phyloP scores from a whole-genome alignment of 345 rosid genomes.

The Ceriops decandra region DNA sequence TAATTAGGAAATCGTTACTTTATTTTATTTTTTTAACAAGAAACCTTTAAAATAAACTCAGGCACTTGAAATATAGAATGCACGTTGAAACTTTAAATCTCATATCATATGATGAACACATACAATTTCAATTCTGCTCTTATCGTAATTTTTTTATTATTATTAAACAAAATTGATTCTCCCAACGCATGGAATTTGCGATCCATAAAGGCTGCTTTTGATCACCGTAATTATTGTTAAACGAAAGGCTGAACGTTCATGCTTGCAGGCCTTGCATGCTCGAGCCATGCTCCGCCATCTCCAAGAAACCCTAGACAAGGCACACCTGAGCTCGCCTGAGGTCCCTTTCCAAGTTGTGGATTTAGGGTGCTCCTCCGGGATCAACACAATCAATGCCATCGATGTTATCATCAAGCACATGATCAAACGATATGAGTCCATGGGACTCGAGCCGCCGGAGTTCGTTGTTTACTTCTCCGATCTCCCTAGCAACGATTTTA shows the following conservation, averaged over 20 bases:
- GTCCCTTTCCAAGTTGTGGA: constrained; percentile 76
- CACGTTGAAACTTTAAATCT: no score
- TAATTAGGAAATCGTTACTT: no score
- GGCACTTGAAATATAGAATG: no score
- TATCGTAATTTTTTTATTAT: no score
- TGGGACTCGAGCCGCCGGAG: constrained; percentile 61
- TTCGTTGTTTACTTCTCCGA: constrained; percentile 85
- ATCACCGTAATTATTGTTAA: no score
- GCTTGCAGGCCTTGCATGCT: constrained; percentile 76
- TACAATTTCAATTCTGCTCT: no score
- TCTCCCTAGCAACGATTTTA: constrained; percentile 92
- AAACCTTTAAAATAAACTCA: no score
- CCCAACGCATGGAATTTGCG: no score
- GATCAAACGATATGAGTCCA: constrained; percentile 53
- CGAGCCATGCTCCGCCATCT: constrained; percentile 84
- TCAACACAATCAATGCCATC: constrained; percentile 61
- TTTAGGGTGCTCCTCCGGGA: constrained; percentile 86
- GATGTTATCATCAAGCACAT: constrained; percentile 81
- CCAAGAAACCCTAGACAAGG: constrained; percentile 74
- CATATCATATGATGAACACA: no score
- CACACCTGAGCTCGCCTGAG: constrained; percentile 46
- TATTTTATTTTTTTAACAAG: no score
- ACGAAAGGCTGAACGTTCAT: not conserved
- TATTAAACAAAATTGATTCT: no score
- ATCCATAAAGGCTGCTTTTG: no score